Evolutionary conservation across 352 stramenopile species (phyloP).

Genomic region (Peronosclerospora sorghi): DNA sequence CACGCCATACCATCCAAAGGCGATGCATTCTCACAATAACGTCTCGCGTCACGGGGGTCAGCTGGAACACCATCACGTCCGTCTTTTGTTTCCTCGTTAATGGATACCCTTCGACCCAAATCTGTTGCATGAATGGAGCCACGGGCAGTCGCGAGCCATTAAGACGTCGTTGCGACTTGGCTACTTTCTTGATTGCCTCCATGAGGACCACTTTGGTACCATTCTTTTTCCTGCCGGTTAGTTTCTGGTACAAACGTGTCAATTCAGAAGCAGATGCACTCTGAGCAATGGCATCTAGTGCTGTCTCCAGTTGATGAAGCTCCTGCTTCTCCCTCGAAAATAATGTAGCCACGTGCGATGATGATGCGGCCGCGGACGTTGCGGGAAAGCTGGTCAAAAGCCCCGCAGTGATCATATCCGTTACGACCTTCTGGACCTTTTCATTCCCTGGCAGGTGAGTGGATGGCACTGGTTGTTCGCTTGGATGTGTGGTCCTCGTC

Average conservation of each 20-base stretch:
- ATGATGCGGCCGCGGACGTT: not conserved
- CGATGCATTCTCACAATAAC: constrained; percentile 61
- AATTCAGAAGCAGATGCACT: constrained; percentile 40
- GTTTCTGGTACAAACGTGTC: constrained; percentile 35
- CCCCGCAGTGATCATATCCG: constrained; percentile 24
- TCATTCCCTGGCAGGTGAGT: no score
- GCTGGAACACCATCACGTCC: constrained; percentile 39
- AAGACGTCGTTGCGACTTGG: constrained; percentile 52
- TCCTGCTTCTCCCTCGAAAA: constrained; percentile 3
- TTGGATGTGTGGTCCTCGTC: not conserved
- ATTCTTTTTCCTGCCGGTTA: constrained; percentile 36
- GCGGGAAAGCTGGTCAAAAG: constrained; percentile 27
- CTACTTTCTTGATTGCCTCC: constrained; percentile 29
- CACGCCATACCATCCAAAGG: constrained; percentile 77
- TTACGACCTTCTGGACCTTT: constrained; percentile 32
- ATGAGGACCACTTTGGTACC: constrained; percentile 34
- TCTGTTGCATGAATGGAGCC: constrained; percentile 40
- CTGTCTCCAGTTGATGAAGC: constrained; percentile 9
- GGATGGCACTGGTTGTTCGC: constrained; percentile 5
- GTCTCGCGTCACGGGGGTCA: constrained; percentile 29
- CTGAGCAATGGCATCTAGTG: constrained; percentile 43
- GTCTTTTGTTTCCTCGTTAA: constrained; percentile 19
- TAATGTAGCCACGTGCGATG: constrained; percentile 1
- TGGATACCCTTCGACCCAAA: constrained; percentile 39
- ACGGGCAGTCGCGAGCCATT: constrained; percentile 62